Conservation (phyloP, 768 basidiomycete species). For the Postia placenta region DNA sequence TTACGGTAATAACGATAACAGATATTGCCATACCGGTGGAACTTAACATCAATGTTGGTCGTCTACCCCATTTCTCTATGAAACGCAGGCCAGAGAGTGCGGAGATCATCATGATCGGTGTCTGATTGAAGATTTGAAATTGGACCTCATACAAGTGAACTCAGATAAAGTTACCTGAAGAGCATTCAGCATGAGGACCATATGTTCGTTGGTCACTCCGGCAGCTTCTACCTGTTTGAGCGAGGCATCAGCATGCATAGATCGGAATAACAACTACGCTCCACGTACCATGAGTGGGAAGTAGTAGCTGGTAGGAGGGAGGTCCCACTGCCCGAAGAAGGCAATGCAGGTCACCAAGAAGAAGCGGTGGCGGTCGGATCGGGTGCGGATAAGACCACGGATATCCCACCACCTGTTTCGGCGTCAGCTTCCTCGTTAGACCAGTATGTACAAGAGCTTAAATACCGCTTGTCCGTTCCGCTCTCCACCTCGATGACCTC, state of each 20-base stretch:
- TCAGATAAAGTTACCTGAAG: slow-evolving; percentile 11
- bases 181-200: slow-evolving; percentile 22
- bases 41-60: slow-evolving; percentile 26
- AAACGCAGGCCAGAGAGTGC: slow-evolving; percentile 27
- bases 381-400: slow-evolving; percentile 13
- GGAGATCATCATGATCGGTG: slow-evolving; percentile 27
- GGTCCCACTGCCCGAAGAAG: slow-evolving; percentile 48
- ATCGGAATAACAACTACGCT: neutral
- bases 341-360: slow-evolving; percentile 29
- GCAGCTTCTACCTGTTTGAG: slow-evolving; percentile 23
- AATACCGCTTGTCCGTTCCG: slow-evolving; percentile 37
- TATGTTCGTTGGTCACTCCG: slow-evolving; percentile 26
- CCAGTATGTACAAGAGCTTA: slow-evolving; percentile 32
- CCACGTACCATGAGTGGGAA: slow-evolving; percentile 22
- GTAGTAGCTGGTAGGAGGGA: slow-evolving; percentile 24
- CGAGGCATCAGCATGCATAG: neutral
- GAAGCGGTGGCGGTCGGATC: slow-evolving; percentile 14
- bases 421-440: slow-evolving; percentile 38
- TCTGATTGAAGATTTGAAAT: slow-evolving; percentile 5
- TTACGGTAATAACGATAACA: slow-evolving; percentile 28
- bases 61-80: slow-evolving; percentile 27
- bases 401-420: slow-evolving; percentile 40
- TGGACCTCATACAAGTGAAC: neutral
- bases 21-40: slow-evolving; percentile 20
- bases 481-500: slow-evolving; percentile 62